Conservation (phyloP, 805 yeast genomes). For the Pichia phayaonensis region DNA sequence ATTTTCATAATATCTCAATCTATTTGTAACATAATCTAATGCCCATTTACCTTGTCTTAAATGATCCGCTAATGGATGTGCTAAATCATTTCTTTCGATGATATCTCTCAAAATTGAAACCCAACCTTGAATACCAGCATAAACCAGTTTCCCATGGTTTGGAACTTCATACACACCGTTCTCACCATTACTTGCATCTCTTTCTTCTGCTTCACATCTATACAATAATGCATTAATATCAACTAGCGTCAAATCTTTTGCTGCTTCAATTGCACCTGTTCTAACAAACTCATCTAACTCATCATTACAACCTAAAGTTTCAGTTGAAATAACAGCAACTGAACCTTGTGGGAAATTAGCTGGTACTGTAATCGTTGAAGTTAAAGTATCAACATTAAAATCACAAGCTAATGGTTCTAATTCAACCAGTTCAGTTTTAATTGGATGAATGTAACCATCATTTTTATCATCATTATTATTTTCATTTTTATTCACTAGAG, state of each 20-base stretch:
- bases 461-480: neutral
- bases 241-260: conserved; percentile 48
- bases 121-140: conserved; percentile 96
- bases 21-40: conserved; percentile 57
- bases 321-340: conserved; percentile 73
- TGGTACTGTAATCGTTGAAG: conserved; percentile 52
- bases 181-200: conserved; percentile 65
- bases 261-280: conserved; percentile 70
- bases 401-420: conserved; percentile 44
- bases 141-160: conserved; percentile 60
- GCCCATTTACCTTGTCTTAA: conserved; percentile 87
- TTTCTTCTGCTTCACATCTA: conserved; percentile 79
- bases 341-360: conserved; percentile 80
- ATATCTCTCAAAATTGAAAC: conserved; percentile 55
- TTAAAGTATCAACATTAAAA: conserved; percentile 32
- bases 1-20: conserved; percentile 48
- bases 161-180: conserved; percentile 76
- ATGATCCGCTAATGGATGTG: conserved; percentile 77
- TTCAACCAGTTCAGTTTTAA: conserved; percentile 55
- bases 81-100: conserved; percentile 64
- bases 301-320: conserved; percentile 56
- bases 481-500: conserved; percentile 34
- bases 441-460: conserved; percentile 38
- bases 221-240: conserved; percentile 73
- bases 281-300: conserved; percentile 60